These are phyloP conservation scores for Chlamydomonas applanata DNA, from an alignment of 139 green algal species.

Conservation along the genomic window DNA sequence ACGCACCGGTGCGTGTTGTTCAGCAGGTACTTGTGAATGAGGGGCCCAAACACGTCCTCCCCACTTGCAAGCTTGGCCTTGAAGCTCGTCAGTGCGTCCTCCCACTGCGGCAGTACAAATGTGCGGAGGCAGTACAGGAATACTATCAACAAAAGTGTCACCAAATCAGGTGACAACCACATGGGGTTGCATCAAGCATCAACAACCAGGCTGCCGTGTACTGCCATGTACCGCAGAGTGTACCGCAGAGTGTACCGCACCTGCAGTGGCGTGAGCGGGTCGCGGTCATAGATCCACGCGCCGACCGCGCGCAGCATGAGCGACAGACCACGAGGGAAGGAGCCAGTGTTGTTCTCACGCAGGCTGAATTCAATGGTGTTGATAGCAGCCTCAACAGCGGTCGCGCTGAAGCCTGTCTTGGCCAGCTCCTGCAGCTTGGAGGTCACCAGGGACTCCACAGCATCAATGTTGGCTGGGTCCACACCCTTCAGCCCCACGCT, in stretches of 20 bases:
- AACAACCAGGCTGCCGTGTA: no score
- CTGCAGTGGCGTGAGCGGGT: constrained; percentile 89
- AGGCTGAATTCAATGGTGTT: constrained; percentile 99
- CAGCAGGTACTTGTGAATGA: constrained; percentile 89
- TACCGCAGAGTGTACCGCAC: no score
- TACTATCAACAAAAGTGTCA: no score
- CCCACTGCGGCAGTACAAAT: constrained; percentile 58
- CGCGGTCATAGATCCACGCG: constrained; percentile 94
- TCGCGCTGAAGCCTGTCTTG: constrained; percentile 57
- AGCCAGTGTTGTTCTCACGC: constrained; percentile 98
- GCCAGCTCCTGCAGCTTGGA: constrained; percentile 65
- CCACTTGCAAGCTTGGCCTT: constrained; percentile 81
- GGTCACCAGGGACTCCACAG: constrained; percentile 87
- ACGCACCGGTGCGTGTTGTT: constrained; percentile 78
- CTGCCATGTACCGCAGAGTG: no score
- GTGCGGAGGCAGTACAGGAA: not conserved
- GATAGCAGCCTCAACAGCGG: constrained; percentile 87
- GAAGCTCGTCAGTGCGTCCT: constrained; percentile 80
- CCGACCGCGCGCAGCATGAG: constrained; percentile 94
- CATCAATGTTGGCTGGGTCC: constrained; percentile 56
- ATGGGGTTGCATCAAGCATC: not conserved
- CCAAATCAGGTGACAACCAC: not conserved
- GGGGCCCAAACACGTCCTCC: constrained; percentile 89
- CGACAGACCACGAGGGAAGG: constrained; percentile 91
- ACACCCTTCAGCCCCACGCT: constrained; percentile 87